Evolutionary conservation across 805 yeast species (phyloP), one percentile per base, ranked within the genome.

Genomic region (Starmerella apis): DNA sequence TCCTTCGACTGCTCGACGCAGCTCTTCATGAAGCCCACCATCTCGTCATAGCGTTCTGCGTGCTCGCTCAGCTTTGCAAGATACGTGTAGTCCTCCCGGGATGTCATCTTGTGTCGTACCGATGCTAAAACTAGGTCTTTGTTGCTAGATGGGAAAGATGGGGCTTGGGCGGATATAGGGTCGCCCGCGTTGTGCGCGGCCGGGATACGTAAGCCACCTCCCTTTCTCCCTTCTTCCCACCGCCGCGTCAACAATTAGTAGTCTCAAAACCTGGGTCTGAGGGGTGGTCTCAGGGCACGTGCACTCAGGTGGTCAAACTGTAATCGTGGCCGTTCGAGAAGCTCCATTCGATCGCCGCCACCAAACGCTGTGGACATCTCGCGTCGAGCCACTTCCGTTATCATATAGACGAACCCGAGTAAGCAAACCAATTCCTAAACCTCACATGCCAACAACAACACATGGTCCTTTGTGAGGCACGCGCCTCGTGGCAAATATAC

Each of bases 31-130:
- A 86, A 87, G 71, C 85, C 94, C 65, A 92, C 98, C 98, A 92
- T 92, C 74, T 92, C 98, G 76, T 92, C 98, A 71, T 92, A 92
- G 74, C 98, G 94, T 76, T 92, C 98, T 66, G 98, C 97, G 77
- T 92, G 98, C 76, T 90, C 97, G 67, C 97, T 95, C 70, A 90
- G 83, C 70, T 92, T 86, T 70, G 98, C 98, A 68, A 90, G 81
- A 73, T 88, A 90, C 64, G 92, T 95, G 66, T 94, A 86, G 74
- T 92, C 95, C 81, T 92, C 97, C 77, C 96, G 94, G 66, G 90
- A 77, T 13, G 62, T 49, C 62, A 59, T 59, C 36, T 44, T 37
- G 4, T 33, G 22, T 22, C 11, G 24, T 30, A 16, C n/a, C 13
- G 32, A 31, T 33, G 46, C 38, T 46, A 2, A n/a, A 20, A 23